Base-by-base conservation (phyloP, 2,329 filamentous ascomycete genomes). In the Stachybotrys echinatus region DNA sequence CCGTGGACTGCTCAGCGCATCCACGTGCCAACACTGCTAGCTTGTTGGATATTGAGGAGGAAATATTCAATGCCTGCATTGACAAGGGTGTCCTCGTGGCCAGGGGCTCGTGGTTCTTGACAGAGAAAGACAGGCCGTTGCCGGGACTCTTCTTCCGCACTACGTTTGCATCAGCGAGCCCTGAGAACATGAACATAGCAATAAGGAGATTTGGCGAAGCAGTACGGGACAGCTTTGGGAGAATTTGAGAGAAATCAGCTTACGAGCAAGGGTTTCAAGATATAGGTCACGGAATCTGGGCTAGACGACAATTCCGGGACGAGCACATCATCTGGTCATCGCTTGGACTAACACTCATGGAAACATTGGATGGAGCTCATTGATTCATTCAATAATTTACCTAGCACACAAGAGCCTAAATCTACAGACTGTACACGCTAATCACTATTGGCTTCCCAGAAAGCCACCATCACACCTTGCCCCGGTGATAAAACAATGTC, bases 101-200 rank as follows among this genome's bases (percentile, higher is more conserved):
- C 51, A 80, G 88, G 45, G 94, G 94, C 4, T 92, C 85, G 45
- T 99, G 92, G 92, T 99, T 97, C 77, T 80, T 83, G 51, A 88
- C 92, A 1, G 87, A 94, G 64, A 79, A 77, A 42, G 75, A 80
- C 45, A 76, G 74, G 61, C 75, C 70, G 4, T 75, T 76, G 8
- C 74, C 76, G 12, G 85, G 84, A 23, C 75, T 96, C 68, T 96
- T 89, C 73, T 95, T 97, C 76, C 81, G 94, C 48, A 84, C 89
- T 4, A 99, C 92, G 0, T 99, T 88, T 72, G 92, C 92, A 1
- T 85, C 91, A 37, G 91, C 91, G 2, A 84, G 81, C 12, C 76
- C 79, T 14, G 80, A 84, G 49, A 81, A 84, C 57, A 91, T 92
- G 76, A 75, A 74, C 3, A 80, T 84, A 61, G 88, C 88, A 2